Percentiles rank a stretch among this genome's conserved stretches.
phyloP scores from a whole-genome alignment of 768 basidiomycete species.

The Pisolithus marmoratus region DNA sequence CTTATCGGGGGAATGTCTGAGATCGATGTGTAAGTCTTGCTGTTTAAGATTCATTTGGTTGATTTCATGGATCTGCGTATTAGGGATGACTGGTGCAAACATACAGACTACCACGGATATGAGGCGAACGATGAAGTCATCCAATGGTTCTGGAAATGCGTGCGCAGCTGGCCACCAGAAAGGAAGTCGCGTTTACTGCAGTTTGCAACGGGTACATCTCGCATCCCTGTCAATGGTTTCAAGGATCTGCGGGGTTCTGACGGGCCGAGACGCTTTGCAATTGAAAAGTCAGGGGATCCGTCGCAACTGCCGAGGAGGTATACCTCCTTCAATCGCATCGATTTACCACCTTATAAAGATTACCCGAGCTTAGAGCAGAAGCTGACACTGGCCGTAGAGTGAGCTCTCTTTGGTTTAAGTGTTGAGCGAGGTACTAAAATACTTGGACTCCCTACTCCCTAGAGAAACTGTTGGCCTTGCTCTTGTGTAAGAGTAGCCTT shows the following conservation, averaged over 20 bases:
- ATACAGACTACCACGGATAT: constrained; percentile 97
- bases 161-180: constrained; percentile 96
- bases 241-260: constrained; percentile 98
- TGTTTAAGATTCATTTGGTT: neutral
- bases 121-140: constrained; percentile 94
- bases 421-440: constrained; percentile 13
- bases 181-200: constrained; percentile 94
- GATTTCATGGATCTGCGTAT: neutral
- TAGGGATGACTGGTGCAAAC: constrained; percentile 99
- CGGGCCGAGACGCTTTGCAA: constrained; percentile 93
- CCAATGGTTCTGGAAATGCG: constrained; percentile 99
- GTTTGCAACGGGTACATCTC: constrained; percentile 95
- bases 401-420: constrained; percentile 31
- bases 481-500: constrained; percentile 55
- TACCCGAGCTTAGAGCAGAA: constrained; percentile 94
- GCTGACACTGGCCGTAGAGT: constrained; percentile 91
- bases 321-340: constrained; percentile 95
- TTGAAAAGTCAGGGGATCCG: constrained; percentile 97
- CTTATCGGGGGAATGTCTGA: constrained; percentile 99
- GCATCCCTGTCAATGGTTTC: constrained; percentile 98
- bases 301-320: constrained; percentile 95
- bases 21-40: constrained; percentile 81
- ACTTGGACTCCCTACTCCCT: constrained; percentile 12
- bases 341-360: constrained; percentile 96
- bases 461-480: constrained; percentile 94